Evolutionary conservation across 2,329 filamentous ascomycete species (phyloP), one percentile per base, ranked within the genome.

Genomic region (Microdochium bolleyi): DNA sequence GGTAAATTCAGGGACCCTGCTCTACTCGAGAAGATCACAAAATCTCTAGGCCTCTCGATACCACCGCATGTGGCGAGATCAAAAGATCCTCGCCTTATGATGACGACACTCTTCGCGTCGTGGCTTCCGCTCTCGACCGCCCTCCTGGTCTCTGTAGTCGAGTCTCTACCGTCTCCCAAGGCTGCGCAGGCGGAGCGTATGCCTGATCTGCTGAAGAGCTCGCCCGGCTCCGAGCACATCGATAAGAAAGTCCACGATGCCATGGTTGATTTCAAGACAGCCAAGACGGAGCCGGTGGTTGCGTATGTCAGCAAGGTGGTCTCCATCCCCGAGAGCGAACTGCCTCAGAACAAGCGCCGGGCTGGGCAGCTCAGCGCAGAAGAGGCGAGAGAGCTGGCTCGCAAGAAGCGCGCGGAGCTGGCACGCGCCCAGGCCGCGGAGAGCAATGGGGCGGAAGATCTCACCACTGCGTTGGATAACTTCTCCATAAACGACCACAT

Each of bases 271-370:
- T 96, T 95, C 65, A 88, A 88, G 62, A 82, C 82, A 3, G 78
- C 77, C 0, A 76, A 80, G 38, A 77, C 84, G 0, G 87, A 88
- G 53, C 92, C 92, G 0, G 84, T 95, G 0, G 89, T 99, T 1
- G 92, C 89, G 9, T 99, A 96, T 59, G 89, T 99, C 55, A 97
- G 92, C 72, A 99, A 99, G 68, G 96, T 99, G 91, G 89, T 97
- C 1, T 94, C 94, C 0, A 79, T 99, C 13, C 92, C 91, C 0
- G 89, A 95, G 63, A 96, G 89, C 68, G 92, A 99, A 61, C 75
- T 99, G 4, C 88, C 89, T 0, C 83, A 92, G 51, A 96, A 96
- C 67, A 95, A 87, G 68, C 80, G 89, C 48, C 79, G 83, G 16
- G 68, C 72, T 16, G 85, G 86, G 0, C 84, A 84, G 46, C 78